phyloP scores from a whole-genome alignment of 2,329 filamentous ascomycete species.

The Aspergillus texensis region DNA sequence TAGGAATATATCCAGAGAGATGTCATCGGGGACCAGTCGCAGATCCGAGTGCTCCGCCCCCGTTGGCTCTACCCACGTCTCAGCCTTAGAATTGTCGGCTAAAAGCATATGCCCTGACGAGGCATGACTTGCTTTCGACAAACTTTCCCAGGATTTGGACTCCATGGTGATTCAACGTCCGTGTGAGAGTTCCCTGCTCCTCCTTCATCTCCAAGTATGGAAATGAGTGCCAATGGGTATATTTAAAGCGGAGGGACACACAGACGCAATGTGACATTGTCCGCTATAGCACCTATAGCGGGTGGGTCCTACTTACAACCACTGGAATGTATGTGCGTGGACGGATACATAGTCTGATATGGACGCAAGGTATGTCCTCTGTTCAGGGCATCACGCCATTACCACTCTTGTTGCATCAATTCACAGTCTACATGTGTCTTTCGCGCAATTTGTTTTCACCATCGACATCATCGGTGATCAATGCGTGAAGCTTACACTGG shows the following conservation, averaged over 20 bases:
- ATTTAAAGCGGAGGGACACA: neutral
- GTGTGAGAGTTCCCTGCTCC: neutral
- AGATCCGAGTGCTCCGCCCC: neutral
- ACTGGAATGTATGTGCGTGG: neutral
- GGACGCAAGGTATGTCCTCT: neutral
- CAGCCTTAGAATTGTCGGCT: neutral
- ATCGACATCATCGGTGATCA: neutral
- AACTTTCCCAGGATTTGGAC: neutral
- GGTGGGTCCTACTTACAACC: neutral
- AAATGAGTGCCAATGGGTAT: neutral
- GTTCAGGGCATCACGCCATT: neutral
- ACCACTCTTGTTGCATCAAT: neutral
- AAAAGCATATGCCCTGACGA: neutral
- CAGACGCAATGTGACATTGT: too few relatives aligned
- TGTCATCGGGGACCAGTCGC: slow-evolving; percentile 15
- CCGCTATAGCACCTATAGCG: neutral
- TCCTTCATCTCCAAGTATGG: neutral
- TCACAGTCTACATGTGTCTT: neutral
- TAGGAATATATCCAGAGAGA: slow-evolving; percentile 8
- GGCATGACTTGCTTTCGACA: neutral
- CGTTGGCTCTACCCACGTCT: neutral
- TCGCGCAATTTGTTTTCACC: neutral
- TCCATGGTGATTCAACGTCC: neutral
- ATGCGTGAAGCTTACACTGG: neutral
- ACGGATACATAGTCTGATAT: neutral